phyloP scores from a whole-genome alignment of 805 yeast genomes.

The Pichia phayaonensis region DNA sequence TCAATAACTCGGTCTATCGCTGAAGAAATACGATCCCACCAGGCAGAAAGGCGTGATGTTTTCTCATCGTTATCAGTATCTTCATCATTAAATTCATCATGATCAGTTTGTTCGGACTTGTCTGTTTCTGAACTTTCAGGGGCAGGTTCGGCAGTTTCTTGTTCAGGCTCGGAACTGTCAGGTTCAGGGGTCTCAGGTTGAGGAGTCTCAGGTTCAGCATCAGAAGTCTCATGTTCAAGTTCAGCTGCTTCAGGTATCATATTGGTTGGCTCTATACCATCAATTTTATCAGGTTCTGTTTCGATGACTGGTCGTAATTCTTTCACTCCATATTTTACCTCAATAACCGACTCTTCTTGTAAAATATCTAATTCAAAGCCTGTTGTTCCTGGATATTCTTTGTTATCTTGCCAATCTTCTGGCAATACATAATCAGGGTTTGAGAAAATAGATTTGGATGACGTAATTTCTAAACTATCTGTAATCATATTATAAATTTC shows the following conservation, averaged over 20 bases:
- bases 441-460: background rate
- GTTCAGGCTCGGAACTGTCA: no score
- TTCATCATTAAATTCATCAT: background rate
- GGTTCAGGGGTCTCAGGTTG: background rate
- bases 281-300: background rate
- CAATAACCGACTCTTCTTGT: background rate
- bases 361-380: background rate
- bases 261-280: background rate
- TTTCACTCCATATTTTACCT: background rate
- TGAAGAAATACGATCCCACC: background rate
- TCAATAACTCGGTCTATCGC: background rate
- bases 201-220: background rate
- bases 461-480: constrained; percentile 41
- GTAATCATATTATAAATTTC: constrained; percentile 73
- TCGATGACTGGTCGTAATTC: constrained; percentile 9
- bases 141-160: background rate
- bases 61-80: background rate
- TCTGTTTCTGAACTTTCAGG: no score
- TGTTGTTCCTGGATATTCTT: background rate
- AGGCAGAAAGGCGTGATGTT: background rate
- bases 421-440: background rate
- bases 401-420: background rate
- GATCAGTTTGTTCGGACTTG: background rate
- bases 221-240: background rate
- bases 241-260: background rate